Percentiles rank a stretch among this genome's conserved stretches.
Evolutionary conservation across 148 eudicot genomes (phyloP).

Genomic region (Drosera capensis): DNA sequence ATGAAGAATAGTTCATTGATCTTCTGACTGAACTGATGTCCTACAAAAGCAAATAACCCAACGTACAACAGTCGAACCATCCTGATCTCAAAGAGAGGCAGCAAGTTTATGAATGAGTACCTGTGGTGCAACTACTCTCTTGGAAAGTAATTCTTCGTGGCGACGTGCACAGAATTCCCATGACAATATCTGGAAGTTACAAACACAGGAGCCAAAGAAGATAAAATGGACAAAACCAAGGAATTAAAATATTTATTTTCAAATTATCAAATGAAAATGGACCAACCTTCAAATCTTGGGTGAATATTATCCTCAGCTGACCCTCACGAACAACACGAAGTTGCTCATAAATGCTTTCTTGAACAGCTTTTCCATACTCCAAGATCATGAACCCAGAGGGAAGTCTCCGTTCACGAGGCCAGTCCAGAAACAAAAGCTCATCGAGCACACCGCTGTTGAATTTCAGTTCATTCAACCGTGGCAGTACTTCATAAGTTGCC

Average conservation of each 20-base stretch:
- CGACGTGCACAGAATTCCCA: constrained; percentile 96
- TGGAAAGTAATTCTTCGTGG: constrained; percentile 89
- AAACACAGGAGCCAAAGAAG: constrained; percentile 1
- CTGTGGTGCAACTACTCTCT: constrained; percentile 86
- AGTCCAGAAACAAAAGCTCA: constrained; percentile 79
- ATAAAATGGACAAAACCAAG: constrained; percentile 2
- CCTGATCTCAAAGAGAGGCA: background rate
- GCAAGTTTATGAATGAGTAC: constrained; percentile 16
- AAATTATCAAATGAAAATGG: constrained; percentile 2
- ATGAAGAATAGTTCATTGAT: too few relatives aligned
- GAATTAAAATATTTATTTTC: background rate
- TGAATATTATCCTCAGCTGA: constrained; percentile 63
- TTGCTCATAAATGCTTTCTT: constrained; percentile 90
- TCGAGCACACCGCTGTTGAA: constrained; percentile 87
- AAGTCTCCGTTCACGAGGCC: constrained; percentile 71
- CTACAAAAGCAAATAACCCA: too few relatives aligned
- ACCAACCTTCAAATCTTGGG: constrained; percentile 74
- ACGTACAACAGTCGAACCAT: too few relatives aligned
- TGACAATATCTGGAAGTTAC: constrained; percentile 47
- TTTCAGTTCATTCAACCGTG: constrained; percentile 79
- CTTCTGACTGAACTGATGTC: too few relatives aligned
- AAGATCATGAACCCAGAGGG: constrained; percentile 71
- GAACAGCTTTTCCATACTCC: constrained; percentile 83
- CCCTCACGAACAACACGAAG: constrained; percentile 93
- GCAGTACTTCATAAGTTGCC: constrained; percentile 94